Evolutionary conservation across 306 rosid genomes (phyloP), one percentile per base, ranked within the genome.

Genomic region (Cotoneaster glaucophyllus): DNA sequence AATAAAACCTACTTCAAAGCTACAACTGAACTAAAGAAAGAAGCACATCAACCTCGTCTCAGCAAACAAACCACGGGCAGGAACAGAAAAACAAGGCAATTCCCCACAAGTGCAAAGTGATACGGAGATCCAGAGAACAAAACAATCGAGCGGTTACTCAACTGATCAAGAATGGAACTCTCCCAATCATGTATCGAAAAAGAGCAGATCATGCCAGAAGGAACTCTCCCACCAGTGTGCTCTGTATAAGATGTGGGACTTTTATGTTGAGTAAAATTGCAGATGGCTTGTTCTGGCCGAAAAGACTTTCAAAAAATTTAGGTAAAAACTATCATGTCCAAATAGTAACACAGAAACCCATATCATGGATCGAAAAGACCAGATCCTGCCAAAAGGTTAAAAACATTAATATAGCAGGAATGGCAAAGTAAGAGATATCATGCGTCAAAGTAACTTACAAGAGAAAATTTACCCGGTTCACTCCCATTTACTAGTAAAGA

Each of bases 381-480:
- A 90, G 82, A 82, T 87, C 98, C 99, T 96, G 98, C 97, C 97
- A 96, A 88, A 92, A 96, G 87, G 91, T 90, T 87, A 85, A 88
- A 71, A 71, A 78, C 67, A 92, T 92, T 83, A 96, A 86, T 90
- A 82, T 67, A 84, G 83, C 88, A 74, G 86, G 75, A 67, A 77
- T 78, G 64, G 82, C 61, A 77, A 58, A 77, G 67, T 48, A 82
- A 80, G 76, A 74, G 76, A 81, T 72, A 82, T 72, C 81, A 83
- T 79, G 85, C 63, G 72, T 61, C 67, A 78, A 61, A 70, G 65
- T 50, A 81, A 79, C 70, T 78, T 75, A 79, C 70, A 52, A 69
- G 79, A 69, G 77, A 80, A 61, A 71, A 80, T 75, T 95, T 96
- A 92, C 99, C 97, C 83, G 91, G 81, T 74, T 84, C 83, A 85